These are phyloP conservation scores for Infundibulicybe gibba DNA, from an alignment of 768 basidiomycete species.

Conservation along the genomic window DNA sequence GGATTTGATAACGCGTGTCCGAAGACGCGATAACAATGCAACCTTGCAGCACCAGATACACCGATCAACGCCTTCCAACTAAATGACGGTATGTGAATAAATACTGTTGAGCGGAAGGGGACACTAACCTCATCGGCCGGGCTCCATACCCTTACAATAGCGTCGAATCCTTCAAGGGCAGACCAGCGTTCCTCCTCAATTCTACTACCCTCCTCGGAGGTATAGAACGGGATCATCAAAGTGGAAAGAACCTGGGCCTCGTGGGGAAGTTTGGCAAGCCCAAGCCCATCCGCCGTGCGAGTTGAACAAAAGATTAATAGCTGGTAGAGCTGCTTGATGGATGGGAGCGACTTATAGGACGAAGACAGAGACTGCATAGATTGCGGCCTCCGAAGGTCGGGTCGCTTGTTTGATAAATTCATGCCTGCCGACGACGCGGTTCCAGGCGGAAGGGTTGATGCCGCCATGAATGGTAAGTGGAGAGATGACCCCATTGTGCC, in stretches of 20 bases:
- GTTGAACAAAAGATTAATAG: slow-evolving; percentile 42
- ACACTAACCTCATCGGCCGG: slow-evolving; percentile 48
- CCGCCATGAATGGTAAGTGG: slow-evolving; percentile 38
- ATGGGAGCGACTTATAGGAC: slow-evolving; percentile 24
- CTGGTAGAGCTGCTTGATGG: slow-evolving; percentile 41
- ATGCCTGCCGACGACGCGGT: slow-evolving; percentile 12
- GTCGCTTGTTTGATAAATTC: slow-evolving; percentile 19
- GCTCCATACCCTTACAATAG: slow-evolving; percentile 54
- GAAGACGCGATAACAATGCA: slow-evolving; percentile 36
- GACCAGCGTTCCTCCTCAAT: slow-evolving; percentile 50
- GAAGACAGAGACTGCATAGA: slow-evolving; percentile 32
- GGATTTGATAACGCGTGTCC: slow-evolving; percentile 46
- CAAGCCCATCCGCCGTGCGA: slow-evolving; percentile 21
- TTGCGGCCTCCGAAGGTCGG: slow-evolving; percentile 39
- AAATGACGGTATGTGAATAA: slow-evolving; percentile 1
- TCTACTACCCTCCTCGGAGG: slow-evolving; percentile 24
- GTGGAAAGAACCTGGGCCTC: slow-evolving; percentile 59
- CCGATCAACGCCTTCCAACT: slow-evolving; percentile 51
- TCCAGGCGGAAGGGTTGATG: slow-evolving; percentile 23
- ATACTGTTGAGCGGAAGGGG: not conserved
- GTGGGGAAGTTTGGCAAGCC: slow-evolving; percentile 41
- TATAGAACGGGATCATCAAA: slow-evolving; percentile 53
- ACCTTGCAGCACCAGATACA: slow-evolving; percentile 72
- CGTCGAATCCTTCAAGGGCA: slow-evolving; percentile 61
- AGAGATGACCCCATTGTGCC: slow-evolving; percentile 30